Evolutionary conservation across 208 protist genomes (phyloP).

Genomic region (Histomonas meleagridis): DNA sequence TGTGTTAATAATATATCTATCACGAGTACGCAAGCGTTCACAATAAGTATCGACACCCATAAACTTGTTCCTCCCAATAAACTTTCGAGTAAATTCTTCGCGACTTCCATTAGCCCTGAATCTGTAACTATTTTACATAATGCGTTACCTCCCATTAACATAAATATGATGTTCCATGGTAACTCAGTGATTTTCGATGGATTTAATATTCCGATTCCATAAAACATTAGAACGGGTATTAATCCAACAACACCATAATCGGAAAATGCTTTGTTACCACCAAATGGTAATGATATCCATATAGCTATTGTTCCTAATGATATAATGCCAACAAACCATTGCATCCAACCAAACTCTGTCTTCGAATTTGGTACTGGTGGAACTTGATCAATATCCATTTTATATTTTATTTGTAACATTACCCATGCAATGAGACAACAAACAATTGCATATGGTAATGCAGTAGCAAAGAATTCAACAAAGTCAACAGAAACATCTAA

Average conservation of each 20-base stretch:
- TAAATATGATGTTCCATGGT: constrained; percentile 29
- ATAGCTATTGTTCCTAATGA: neutral
- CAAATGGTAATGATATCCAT: constrained; percentile 12
- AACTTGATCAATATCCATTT: neutral
- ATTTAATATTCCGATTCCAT: neutral
- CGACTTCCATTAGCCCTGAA: neutral
- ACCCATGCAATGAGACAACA: neutral
- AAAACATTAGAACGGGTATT: neutral
- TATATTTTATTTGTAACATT: neutral
- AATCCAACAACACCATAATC: constrained; percentile 26
- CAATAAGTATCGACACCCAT: neutral
- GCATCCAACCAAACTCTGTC: constrained; percentile 12
- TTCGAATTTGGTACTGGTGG: neutral
- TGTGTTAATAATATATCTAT: constrained; percentile 19
- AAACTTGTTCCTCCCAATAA: neutral
- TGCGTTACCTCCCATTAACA: constrained; percentile 16
- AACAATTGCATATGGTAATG: neutral
- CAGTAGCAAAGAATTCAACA: constrained; percentile 16
- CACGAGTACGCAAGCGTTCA: neutral
- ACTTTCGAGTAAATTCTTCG: neutral
- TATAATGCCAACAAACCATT: neutral
- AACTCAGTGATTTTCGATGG: neutral
- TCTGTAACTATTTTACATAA: neutral
- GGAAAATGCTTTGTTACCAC: neutral
- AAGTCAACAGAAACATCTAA: neutral